Percentiles rank a stretch among this genome's conserved stretches.
These are phyloP conservation scores for Phytomonas sp. DNA, from an alignment of 208 protist species.

Conservation along the genomic window DNA sequence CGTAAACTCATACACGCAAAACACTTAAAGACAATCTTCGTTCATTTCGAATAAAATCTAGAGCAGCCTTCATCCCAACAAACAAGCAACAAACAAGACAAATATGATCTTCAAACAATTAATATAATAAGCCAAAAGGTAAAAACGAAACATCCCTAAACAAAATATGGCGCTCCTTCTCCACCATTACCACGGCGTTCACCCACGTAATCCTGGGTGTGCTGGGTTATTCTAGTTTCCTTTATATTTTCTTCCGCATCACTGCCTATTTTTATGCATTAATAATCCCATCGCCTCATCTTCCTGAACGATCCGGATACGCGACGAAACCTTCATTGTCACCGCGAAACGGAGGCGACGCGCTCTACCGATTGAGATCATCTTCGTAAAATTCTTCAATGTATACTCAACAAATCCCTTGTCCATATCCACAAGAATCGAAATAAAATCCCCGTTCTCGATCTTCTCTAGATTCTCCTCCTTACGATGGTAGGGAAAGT, in stretches of 20 bases:
- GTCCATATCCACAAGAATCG: conserved; percentile 77
- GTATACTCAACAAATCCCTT: conserved; percentile 68
- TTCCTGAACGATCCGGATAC: conserved; percentile 67
- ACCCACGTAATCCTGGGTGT: background rate
- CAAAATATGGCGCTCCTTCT: background rate
- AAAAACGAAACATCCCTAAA: background rate
- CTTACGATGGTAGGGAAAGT: conserved; percentile 83
- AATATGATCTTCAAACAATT: background rate
- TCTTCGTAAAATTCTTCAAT: conserved; percentile 68
- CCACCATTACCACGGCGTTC: no score
- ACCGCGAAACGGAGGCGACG: conserved; percentile 75
- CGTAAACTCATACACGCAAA: background rate
- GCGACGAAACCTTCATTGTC: conserved; percentile 68
- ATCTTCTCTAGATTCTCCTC: conserved; percentile 77
- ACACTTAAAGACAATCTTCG: background rate
- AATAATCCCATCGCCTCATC: conserved; percentile 28
- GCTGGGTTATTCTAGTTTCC: background rate
- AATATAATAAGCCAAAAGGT: background rate
- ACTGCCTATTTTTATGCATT: background rate
- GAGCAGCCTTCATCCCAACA: background rate
- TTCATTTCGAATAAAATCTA: background rate
- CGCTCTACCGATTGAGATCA: conserved; percentile 58
- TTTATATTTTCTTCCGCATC: background rate
- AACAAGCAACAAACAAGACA: background rate
- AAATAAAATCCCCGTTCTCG: conserved; percentile 62